Evolutionary conservation across 805 yeast genomes (phyloP), one percentile per base, ranked within the genome.

Genomic region (Kazachstania martiniae): DNA sequence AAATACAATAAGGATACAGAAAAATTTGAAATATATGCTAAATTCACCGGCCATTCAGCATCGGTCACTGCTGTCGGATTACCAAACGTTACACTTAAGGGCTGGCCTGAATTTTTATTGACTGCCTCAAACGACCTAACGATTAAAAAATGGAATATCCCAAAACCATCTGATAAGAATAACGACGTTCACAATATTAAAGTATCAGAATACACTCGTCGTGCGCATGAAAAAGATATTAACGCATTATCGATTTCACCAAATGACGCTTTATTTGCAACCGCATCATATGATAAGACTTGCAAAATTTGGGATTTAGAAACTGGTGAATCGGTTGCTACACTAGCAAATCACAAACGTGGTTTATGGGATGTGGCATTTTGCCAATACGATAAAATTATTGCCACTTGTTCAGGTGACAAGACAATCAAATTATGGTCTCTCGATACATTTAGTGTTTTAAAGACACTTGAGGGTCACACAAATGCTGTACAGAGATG

Each of bases 151-250:
- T 86, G 95, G 95, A 66, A 65, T 28, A 70, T 86, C 18, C 85
- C 87, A 4, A 60, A 59, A 33, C 60, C 58, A n/a, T 38, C 40
- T 2, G 36, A 31, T 12, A 39, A 32, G 22, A 32, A 32, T n/a
- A 27, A 32, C 10, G 44, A 45, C 4, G 46, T 59, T 4, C 43
- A 51, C 12, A 35, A 49, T 3, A 66, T 82, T 5, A 74, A 68
- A 44, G 62, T 66, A 2, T 81, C 95, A 2, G 85, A 77, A 34
- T 91, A 79, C 56, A 91, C 98, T 0, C 74, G 95, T 64, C 74
- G 87, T 49, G 97, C 96, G 1, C 99, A 91, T 55, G 97, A 91
- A 34, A 91, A 89, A 55, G 95, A 91, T 56, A 91, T 91, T 38
- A 93, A 91, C 49, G 71, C 89, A 2, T 61, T 91, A 33, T 95